Evolutionary conservation across 176 grass and related monocot genomes (phyloP), one percentile per base, ranked within the genome.

Genomic region (Carex littledalei): DNA sequence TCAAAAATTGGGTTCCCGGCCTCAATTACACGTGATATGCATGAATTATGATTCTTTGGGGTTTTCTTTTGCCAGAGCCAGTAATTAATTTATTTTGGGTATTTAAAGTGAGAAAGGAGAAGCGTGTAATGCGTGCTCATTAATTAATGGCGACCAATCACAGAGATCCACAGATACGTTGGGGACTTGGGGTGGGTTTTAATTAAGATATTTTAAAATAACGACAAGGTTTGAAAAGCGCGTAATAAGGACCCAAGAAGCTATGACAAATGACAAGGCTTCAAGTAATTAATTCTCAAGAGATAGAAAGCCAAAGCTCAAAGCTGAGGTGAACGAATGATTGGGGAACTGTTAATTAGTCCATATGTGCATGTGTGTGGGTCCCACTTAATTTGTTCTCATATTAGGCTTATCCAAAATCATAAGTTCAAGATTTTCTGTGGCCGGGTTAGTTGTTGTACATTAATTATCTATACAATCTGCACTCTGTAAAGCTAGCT

Each of bases 161-260:
- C 50, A 78, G 74, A 8, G 50, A 16, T 56, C 31, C 74, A 34
- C 50, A 78, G 1, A 11, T 53, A 76, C 2, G 17, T 52, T 24
- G 71, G 11, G 47, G 4, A 76, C 10, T 55, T 77, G 0, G 22
- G 3, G 13, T 54, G 22, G 3, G 12, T 54, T 78, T 31, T 56
- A 56, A 78, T 34, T 32, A 78, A 56, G 74, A 78, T 78, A 78
- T 78, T 78, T 78, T 17, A 56, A 56, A 55, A 56, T 78, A 78
- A 78, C 17, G 22, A 56, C 74, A 78, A 78, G 22, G 74, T 54
- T 78, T 34, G 50, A 54, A 78, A 56, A 56, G 22, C 13, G 12
- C 21, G 14, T 18, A 2, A 11, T 22, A 65, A 5, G 3, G 24
- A 65, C 63, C 3, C 63, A 65, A 39, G 5, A 29, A 64, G n/a